Conservation (phyloP, 768 basidiomycete genomes). For the Rhizopogon vinicolor region DNA sequence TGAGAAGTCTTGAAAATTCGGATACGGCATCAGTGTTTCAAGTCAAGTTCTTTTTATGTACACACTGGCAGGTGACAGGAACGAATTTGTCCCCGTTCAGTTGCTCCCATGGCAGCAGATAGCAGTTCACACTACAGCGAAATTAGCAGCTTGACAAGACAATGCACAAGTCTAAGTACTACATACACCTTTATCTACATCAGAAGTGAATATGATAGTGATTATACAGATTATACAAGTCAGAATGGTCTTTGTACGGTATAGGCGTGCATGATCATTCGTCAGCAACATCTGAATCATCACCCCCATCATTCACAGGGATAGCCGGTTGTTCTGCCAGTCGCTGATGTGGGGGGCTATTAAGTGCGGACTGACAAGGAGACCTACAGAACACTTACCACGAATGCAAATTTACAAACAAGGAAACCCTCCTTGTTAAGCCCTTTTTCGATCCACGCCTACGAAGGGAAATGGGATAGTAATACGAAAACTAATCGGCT, state of each 20-base stretch:
- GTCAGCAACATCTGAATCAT: conserved; percentile 2
- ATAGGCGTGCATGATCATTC: not conserved
- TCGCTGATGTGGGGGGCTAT: conserved; percentile 11
- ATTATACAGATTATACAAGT: not conserved
- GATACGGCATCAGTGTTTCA: no score
- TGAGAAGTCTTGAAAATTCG: not conserved
- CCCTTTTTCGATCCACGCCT: conserved; percentile 78
- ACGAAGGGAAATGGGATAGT: not conserved
- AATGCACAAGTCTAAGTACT: not conserved
- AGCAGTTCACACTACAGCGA: no score
- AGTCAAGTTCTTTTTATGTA: no score
- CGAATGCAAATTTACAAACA: conserved; percentile 85
- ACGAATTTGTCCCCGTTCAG: conserved; percentile 15
- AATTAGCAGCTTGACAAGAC: not conserved
- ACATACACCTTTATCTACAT: not conserved
- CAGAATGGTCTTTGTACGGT: not conserved
- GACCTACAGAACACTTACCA: conserved; percentile 39
- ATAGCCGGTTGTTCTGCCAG: conserved; percentile 19
- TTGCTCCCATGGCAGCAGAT: not conserved
- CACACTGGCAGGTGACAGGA: not conserved
- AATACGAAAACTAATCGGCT: not conserved
- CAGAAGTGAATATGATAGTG: not conserved
- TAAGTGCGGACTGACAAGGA: not conserved
- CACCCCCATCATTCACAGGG: conserved; percentile 15
- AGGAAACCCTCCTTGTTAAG: conserved; percentile 62